Base-by-base conservation (phyloP, 306 rosid genomes). In the Vigna hirtella region DNA sequence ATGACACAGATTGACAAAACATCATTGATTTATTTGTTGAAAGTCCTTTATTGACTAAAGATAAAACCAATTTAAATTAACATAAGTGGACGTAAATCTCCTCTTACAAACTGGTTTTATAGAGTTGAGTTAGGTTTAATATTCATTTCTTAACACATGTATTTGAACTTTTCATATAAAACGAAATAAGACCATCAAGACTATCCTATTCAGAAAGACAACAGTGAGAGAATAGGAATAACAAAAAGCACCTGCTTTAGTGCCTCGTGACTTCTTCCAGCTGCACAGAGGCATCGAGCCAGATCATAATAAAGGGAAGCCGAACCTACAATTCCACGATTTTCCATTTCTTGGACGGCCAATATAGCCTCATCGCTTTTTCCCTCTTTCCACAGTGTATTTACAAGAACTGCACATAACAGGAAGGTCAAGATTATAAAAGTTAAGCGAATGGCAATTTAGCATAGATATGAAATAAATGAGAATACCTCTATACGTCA, bases 291-390 rank as follows among this genome's bases (percentile, higher is more conserved):
- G 82, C 97, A 92, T 57, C 98, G 92, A 81, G 98, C 95, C 67
- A 92, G 91, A 80, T 92, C 98, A 84, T 95, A 92, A 86, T 95
- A 92, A 79, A 95, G 89, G 83, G 94, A 88, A 66, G 98, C 98
- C 83, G 97, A 91, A 48, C 98, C 98, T 55, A 92, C 97, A 81
- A 95, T 81, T 74, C 98, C 98, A 58, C 90, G 95, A 71, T 76
- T 82, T 93, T 92, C 98, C 98, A 95, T 95, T 67, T 88, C 85
- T 64, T 81, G 84, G 62, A 95, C 90, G 52, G 93, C 83, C 77
- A 57, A 76, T 48, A 83, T 56, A 64, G 97, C 98, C 88, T 95
- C 91, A 24, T 91, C 98, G 61, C 81, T 81, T 88, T 94, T 95
- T 61, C 89, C 97, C 87, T 95, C 98, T 87, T 81, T 87, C 92